Conservation (phyloP, 129 eudicot species). For the Tanacetum coccineum region DNA sequence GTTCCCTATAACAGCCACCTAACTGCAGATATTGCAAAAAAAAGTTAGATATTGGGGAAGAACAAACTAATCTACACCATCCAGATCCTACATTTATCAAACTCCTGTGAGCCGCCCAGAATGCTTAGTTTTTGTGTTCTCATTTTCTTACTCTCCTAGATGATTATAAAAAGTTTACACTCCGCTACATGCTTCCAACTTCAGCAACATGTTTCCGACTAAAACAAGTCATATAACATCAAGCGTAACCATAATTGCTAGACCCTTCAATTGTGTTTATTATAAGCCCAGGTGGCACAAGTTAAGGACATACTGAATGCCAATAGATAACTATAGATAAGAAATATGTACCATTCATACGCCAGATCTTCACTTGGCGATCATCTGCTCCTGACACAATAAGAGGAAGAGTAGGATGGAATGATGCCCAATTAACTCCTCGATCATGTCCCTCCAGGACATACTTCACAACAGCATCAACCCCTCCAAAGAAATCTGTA, state of each 20-base stretch:
- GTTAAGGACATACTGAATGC: slow-evolving; percentile 5
- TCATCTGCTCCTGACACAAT: slow-evolving; percentile 89
- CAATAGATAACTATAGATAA: background rate
- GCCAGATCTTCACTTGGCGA: slow-evolving; percentile 84
- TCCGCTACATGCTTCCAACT: background rate
- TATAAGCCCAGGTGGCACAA: background rate
- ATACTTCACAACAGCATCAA: slow-evolving; percentile 87
- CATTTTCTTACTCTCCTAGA: slow-evolving; percentile 24
- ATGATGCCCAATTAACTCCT: slow-evolving; percentile 88
- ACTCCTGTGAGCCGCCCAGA: background rate
- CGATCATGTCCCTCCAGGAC: slow-evolving; percentile 83
- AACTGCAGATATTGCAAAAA: too few relatives aligned
- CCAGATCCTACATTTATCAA: background rate
- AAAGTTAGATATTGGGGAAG: too few relatives aligned
- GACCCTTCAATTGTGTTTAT: background rate
- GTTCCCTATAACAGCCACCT: too few relatives aligned
- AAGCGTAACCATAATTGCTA: slow-evolving; percentile 12
- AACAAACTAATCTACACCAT: too few relatives aligned
- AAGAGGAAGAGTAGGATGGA: slow-evolving; percentile 76
- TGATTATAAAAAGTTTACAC: background rate
- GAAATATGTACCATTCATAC: slow-evolving; percentile 62
- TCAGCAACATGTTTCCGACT: background rate
- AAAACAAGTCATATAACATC: slow-evolving; percentile 1
- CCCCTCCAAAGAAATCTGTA: slow-evolving; percentile 75
- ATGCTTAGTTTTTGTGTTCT: background rate